Base-by-base conservation (phyloP, 2,329 filamentous ascomycete genomes). In the Graphilbum fragrans region DNA sequence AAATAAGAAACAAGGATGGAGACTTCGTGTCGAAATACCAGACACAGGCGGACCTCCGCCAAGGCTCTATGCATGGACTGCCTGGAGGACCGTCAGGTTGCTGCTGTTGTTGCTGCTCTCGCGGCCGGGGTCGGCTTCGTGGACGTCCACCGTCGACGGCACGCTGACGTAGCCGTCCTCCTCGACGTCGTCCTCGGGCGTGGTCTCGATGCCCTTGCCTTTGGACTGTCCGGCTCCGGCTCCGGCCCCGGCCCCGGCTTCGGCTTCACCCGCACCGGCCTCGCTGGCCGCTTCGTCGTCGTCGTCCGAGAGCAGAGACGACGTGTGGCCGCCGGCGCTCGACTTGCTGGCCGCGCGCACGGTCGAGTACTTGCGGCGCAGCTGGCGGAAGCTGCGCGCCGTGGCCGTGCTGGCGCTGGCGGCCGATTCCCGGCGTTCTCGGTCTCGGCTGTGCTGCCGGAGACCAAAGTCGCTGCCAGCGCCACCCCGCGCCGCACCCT, bases 401-500 rank as follows among this genome's bases (percentile, higher is more conserved):
- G 80, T 82, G 17, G 77, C 73, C 11, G 79, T 82, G 58, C 77
- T 82, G 14, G 69, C 69, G 49, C 78, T 84, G 18, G 77, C 72
- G 16, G 70, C 63, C 2, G 80, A 85, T 34, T 66, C 73, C 25
- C 77, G 69, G 17, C 77, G 71, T 31, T 66, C 68, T 11, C 53
- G 56, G n/a, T 58, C 52, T n/a, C 54, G 52, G 31, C 53, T 55
- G 19, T 55, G 56, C 12, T 64, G 64, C 8, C 71, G 55, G 6
- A 70, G 54, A 16, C 25, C 14, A 14, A 8, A 8, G 32, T n/a
- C 18, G 34, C 34, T 35, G 34, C 29, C 29, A 6, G 14, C 8
- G 8, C 25, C 25, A 29, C 25, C 18, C 10, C 18, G 5, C 16
- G 33, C 18, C 9, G 18, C 18, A n/a, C 4, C 9, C 18, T 21